Evolutionary conservation across 305 asterid species (phyloP), one percentile per base, ranked within the genome.

Genomic region (Fraxinus platypoda): DNA sequence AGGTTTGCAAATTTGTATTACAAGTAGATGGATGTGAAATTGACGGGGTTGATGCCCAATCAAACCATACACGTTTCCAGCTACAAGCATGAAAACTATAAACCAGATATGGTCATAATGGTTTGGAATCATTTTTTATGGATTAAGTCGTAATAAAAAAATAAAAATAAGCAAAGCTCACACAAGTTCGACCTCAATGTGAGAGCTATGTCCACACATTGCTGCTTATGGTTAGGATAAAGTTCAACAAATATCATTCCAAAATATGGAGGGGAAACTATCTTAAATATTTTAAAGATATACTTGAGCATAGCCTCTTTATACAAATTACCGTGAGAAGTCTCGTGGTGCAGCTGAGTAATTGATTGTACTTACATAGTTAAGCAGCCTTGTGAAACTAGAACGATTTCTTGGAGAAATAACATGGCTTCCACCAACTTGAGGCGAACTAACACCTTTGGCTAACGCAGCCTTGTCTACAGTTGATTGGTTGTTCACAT

Each of bases 401-500:
- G 89, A 74, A 25, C 91, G 90, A 34, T 80, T 87, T 64, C 43
- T 81, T 5, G 88, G 84, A 38, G 87, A 71, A 64, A 89, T 77
- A 75, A 84, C 87, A 70, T 83, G 85, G 76, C 79, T 88, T 78
- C 88, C 91, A 4, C 87, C 83, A 81, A 89, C 85, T 76, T 83
- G 92, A 34, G 91, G 91, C 75, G 90, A 87, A 79, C 82, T 84
- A 80, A 84, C 88, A 74, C 87, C 89, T 80, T 87, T 89, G 71
- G 92, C 89, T 78, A 88, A 81, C 79, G 95, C 85, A 81, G 86
- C 91, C 92, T 91, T 96, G 86, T 92, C 98, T 3, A 83, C 82
- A 26, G 88, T 81, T 62, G 87, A 87, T 89, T 91, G 94, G 84
- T 94, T 92, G 92, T 91, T 97, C 90, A 97, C 85, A 88, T 94